A percentile compares a stretch with the other conserved stretches of the same genome.
Conservation (phyloP, 805 yeast genomes). For the Candida coquimbonensis region DNA sequence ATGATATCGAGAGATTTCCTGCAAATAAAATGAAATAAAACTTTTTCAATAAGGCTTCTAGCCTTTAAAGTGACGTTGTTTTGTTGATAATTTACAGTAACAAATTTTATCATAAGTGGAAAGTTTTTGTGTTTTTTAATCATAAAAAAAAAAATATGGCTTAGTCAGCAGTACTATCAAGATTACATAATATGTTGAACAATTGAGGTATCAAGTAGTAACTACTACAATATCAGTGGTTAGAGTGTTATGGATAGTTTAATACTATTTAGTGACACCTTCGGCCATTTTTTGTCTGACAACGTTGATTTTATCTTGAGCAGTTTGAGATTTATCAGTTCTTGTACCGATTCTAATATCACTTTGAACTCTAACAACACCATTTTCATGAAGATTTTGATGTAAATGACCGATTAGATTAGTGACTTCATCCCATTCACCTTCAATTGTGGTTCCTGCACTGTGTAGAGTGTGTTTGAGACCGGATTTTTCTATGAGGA, state of each 20-base stretch:
- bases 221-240: too few species aligned
- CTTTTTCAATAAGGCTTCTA: not conserved
- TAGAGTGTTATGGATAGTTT: too few species aligned
- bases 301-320: conserved; percentile 62
- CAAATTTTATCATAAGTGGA: not conserved
- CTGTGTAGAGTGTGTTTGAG: conserved; percentile 71
- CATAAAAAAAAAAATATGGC: not conserved
- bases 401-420: conserved; percentile 73
- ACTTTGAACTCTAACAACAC: conserved; percentile 73
- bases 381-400: conserved; percentile 60
- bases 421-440: conserved; percentile 90
- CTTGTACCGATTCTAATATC: conserved; percentile 86
- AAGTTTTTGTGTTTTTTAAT: conserved; percentile 1
- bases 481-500: conserved; percentile 52
- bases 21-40: not conserved
- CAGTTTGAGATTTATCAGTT: conserved; percentile 64
- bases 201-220: too few species aligned
- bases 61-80: not conserved
- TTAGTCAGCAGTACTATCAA: not conserved
- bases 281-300: conserved; percentile 46
- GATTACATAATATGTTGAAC: too few species aligned
- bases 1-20: not conserved
- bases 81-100: too few species aligned
- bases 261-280: not conserved
- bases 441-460: conserved; percentile 88